A percentile compares a stretch with the other conserved stretches of the same genome.
Evolutionary conservation across 2,329 filamentous ascomycete species (phyloP).

Genomic region (Fusarium solani-melongenae): DNA sequence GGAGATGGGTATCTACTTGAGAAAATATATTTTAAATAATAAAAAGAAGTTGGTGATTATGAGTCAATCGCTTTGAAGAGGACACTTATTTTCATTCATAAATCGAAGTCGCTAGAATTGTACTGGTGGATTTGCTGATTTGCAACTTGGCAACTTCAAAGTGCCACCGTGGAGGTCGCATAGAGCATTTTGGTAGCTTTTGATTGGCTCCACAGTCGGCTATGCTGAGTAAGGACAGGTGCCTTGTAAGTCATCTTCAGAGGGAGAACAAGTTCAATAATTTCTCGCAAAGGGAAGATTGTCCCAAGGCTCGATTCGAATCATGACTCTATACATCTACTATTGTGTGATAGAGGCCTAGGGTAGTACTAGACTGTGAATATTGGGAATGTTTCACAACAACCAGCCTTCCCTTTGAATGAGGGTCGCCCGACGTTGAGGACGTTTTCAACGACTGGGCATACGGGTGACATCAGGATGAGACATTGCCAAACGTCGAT

Average conservation of each 20-base stretch:
- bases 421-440: constrained; percentile 6
- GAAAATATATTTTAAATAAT: constrained; percentile 3
- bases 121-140: neutral
- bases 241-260: constrained; percentile 11
- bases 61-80: constrained; percentile 39
- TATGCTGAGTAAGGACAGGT: constrained; percentile 32
- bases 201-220: constrained; percentile 25
- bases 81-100: constrained; percentile 35
- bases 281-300: neutral
- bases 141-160: constrained; percentile 43
- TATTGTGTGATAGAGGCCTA: neutral
- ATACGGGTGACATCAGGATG: constrained; percentile 9
- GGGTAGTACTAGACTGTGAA: neutral
- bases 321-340: neutral
- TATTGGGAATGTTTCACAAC: constrained; percentile 32
- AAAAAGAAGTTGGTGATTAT: constrained; percentile 11
- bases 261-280: neutral
- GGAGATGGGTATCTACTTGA: neutral
- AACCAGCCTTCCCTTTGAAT: constrained; percentile 20
- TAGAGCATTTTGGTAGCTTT: constrained; percentile 32
- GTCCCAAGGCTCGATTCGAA: neutral
- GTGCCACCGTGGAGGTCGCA: constrained; percentile 12
- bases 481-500: constrained; percentile 1
- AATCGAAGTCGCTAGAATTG: constrained; percentile 45
- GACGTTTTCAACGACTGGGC: constrained; percentile 10